phyloP scores from a whole-genome alignment of 345 rosid genomes.

The Eucalyptus pumila region DNA sequence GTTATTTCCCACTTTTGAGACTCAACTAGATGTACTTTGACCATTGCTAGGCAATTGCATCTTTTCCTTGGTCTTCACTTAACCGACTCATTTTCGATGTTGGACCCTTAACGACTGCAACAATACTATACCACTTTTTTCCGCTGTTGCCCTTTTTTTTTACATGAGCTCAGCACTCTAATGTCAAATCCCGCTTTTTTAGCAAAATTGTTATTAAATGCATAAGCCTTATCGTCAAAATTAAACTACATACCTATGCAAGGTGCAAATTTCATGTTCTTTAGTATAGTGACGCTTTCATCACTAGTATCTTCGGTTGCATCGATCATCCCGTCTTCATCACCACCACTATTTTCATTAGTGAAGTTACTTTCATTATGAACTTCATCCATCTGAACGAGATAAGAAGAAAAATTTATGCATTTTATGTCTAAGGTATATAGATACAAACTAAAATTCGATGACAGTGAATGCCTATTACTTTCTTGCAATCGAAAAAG shows the following conservation, averaged over 20 bases:
- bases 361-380: background rate
- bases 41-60: background rate
- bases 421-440: background rate
- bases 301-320: background rate
- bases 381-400: background rate
- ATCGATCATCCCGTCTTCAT: background rate
- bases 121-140: background rate
- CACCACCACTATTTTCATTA: background rate
- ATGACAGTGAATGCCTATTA: background rate
- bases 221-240: background rate
- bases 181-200: background rate
- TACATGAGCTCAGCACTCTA: rapidly evolving
- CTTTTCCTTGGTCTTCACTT: background rate
- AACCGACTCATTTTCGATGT: background rate
- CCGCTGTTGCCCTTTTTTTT: background rate
- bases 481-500: background rate
- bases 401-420: background rate
- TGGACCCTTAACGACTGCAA: background rate
- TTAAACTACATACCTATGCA: background rate
- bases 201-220: background rate
- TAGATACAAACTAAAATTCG: background rate
- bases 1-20: background rate
- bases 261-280: background rate
- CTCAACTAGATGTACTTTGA: background rate
- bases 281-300: background rate